A percentile compares a stretch with the other conserved stretches of the same genome.
phyloP scores from a whole-genome alignment of 441 rosid species.

The Pelargonium cotyledonis region DNA sequence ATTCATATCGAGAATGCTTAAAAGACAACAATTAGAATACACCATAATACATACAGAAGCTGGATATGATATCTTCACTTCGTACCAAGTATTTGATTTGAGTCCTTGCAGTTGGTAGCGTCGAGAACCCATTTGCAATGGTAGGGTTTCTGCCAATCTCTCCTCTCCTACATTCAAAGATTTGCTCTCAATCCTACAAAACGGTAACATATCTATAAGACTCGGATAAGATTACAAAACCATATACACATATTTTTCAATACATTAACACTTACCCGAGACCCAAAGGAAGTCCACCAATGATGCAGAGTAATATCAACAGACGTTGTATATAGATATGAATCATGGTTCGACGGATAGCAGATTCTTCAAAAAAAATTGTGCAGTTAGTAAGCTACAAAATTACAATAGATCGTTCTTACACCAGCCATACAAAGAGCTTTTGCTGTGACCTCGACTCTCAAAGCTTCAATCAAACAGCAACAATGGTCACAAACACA shows the following conservation, averaged over 20 bases:
- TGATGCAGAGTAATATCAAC: conserved; percentile 21
- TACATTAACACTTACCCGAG: background rate
- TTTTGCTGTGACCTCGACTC: too few species aligned
- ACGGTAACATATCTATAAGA: background rate
- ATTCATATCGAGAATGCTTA: conserved; percentile 14
- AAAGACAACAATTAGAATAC: background rate
- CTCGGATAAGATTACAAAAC: background rate
- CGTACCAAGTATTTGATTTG: conserved; percentile 65
- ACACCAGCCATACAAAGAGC: too few species aligned
- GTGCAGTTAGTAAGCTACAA: too few species aligned
- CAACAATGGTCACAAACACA: too few species aligned
- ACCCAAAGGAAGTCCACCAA: background rate
- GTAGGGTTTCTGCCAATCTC: conserved; percentile 55
- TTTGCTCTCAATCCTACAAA: conserved; percentile 32
- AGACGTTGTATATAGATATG: background rate
- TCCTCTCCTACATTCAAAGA: conserved; percentile 59
- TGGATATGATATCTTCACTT: conserved; percentile 98
- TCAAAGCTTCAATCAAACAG: too few species aligned
- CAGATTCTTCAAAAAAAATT: too few species aligned
- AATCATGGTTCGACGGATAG: background rate
- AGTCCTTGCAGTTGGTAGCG: conserved; percentile 54
- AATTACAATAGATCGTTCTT: too few species aligned
- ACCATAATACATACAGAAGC: conserved; percentile 71
- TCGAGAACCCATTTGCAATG: conserved; percentile 50
- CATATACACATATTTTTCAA: background rate